Percentiles rank a stretch among this genome's conserved stretches.
phyloP scores from a whole-genome alignment of 108 stramenopile species.

The Nitzschia sp. region DNA sequence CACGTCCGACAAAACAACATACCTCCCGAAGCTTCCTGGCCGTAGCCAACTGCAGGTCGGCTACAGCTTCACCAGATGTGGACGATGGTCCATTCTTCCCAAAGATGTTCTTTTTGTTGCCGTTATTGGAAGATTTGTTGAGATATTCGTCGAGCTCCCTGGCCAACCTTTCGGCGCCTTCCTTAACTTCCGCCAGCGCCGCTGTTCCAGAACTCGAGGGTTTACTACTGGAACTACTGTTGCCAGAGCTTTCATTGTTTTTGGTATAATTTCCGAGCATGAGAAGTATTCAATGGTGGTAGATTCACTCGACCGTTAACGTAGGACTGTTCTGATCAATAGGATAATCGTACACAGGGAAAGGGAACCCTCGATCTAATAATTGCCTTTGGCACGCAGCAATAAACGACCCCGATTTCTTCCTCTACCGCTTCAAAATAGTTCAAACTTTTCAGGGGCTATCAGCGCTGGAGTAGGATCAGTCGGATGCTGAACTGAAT shows the following conservation, averaged over 20 bases:
- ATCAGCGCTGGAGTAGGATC: no score
- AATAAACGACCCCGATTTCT: no score
- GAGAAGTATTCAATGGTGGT: no score
- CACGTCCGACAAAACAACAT: conserved; percentile 6
- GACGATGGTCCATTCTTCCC: background rate
- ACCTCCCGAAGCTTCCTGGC: conserved; percentile 60
- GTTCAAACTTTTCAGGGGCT: no score
- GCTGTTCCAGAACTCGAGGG: background rate
- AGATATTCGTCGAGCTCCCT: conserved; percentile 36
- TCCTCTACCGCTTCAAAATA: no score
- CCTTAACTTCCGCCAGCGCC: conserved; percentile 7
- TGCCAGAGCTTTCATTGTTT: background rate
- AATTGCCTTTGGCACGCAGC: no score
- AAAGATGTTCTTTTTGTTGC: background rate
- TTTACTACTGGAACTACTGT: background rate
- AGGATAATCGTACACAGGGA: no score
- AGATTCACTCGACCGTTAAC: no score
- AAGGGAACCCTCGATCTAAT: no score
- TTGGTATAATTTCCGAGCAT: conserved; percentile 1
- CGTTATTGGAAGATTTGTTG: conserved; percentile 7
- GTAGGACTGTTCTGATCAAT: no score
- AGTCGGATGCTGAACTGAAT: no score
- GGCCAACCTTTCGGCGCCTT: conserved; percentile 26
- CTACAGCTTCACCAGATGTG: conserved; percentile 39
- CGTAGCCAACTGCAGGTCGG: conserved; percentile 49